phyloP scores from a whole-genome alignment of 2,329 filamentous ascomycete genomes.

The Periconia sp. region DNA sequence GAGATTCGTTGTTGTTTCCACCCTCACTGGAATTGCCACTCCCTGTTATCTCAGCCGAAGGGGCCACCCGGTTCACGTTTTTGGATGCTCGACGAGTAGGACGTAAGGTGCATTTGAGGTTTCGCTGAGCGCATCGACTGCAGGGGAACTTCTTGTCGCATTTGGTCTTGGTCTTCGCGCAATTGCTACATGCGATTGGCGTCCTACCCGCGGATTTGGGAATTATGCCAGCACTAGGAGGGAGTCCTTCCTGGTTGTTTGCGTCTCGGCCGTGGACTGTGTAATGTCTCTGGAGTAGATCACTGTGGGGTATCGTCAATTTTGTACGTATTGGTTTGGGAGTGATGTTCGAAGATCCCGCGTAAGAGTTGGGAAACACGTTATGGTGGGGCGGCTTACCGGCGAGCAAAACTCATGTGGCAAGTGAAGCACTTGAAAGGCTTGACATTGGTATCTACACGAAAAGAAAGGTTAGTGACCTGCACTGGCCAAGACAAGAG shows the following conservation, averaged over 20 bases:
- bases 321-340: not conserved
- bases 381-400: constrained; percentile 39
- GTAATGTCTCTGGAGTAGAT: constrained; percentile 55
- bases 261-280: constrained; percentile 54
- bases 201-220: constrained; percentile 55
- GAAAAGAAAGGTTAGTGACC: constrained; percentile 11
- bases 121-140: constrained; percentile 53
- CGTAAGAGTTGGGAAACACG: constrained; percentile 1
- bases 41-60: constrained; percentile 20
- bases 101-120: constrained; percentile 50
- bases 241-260: constrained; percentile 52
- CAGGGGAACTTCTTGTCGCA: constrained; percentile 59
- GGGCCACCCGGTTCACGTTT: constrained; percentile 33
- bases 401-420: constrained; percentile 57
- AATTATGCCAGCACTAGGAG: constrained; percentile 53
- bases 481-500: not conserved
- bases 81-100: constrained; percentile 53
- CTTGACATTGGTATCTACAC: constrained; percentile 56
- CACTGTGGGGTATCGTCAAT: constrained; percentile 38
- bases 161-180: constrained; percentile 57
- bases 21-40: constrained; percentile 40
- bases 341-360: not conserved
- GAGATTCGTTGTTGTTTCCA: constrained; percentile 32
- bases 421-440: constrained; percentile 58
- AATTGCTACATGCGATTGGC: constrained; percentile 56